Base-by-base conservation (phyloP, 768 basidiomycete genomes). In the Pisolithus microcarpus region DNA sequence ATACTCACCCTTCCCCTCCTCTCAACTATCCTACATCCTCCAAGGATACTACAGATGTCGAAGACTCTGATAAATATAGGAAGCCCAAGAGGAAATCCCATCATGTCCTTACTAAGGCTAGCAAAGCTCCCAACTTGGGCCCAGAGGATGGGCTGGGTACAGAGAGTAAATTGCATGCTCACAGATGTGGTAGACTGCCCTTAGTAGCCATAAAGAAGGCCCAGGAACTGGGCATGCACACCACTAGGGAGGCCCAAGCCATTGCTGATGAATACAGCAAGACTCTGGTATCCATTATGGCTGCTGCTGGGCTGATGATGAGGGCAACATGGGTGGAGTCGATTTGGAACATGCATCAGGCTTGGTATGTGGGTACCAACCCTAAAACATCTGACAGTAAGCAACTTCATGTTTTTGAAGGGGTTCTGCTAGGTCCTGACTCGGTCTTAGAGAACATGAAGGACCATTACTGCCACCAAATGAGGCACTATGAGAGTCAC, bases 251-350 rank as follows among this genome's bases (percentile, higher is more conserved):
- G 42, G 49, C 42, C 21, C 19, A 42, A 34, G 49, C 42, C 15
- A 50, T 50, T 34, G 42, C 30, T 21, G 36, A 50, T 24, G 31
- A 44, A 26, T 50, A 43, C 3, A 38, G 42, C 21, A 50, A 50
- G 43, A 31, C 31, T 2, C 13, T 11, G 19, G 37, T 6, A 24
- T n/a, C 43, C 15, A 50, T 50, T 24, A 42, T 50, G 31, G 43
- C 37, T 1, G 23, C 40, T 42, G 49, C 42, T 36, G 49, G 49
- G 30, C 42, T 50, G 7, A 36, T 13, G 10, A 50, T 3, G 7
- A 43, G 43, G 42, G 49, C 49, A 44, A 50, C 40, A 21, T 16
- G 15, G 10, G 43, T 23, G 6, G 49, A 43, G 42, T 44, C 30
- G 10, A 2, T 37, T 11, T 50, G 49, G 21, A 23, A 23, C 21